These are phyloP conservation scores for Pythium myriotylum DNA, from an alignment of 352 stramenopile species.

Conservation along the genomic window DNA sequence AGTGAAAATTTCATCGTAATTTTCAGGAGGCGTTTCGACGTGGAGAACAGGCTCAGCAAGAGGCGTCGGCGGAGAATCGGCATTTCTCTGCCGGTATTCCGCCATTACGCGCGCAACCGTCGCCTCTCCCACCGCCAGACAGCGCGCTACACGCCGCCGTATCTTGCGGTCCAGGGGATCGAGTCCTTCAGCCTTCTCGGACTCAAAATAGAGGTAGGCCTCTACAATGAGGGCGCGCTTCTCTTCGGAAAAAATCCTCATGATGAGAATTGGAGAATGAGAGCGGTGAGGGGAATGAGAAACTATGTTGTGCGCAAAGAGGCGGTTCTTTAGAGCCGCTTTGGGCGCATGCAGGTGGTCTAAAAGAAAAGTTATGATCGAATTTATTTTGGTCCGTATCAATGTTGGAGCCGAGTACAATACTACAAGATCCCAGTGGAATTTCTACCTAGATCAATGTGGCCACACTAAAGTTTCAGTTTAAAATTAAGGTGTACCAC, in stretches of 20 bases:
- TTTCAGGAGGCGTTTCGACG: background rate
- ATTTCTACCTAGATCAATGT: no score
- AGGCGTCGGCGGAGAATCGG: background rate
- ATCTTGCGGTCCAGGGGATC: background rate
- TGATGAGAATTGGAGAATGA: background rate
- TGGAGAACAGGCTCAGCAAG: background rate
- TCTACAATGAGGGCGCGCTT: background rate
- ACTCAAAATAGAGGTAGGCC: background rate
- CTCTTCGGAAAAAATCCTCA: background rate
- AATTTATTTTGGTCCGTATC: background rate
- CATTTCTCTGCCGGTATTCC: background rate
- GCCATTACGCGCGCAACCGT: constrained; percentile 1
- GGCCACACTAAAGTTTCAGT: no score
- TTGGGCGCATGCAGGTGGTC: background rate
- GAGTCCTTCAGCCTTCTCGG: background rate
- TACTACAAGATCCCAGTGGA: no score
- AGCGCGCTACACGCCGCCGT: background rate
- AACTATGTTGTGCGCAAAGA: background rate
- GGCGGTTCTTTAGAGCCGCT: background rate
- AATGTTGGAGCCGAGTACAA: constrained; percentile 3
- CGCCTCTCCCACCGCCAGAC: background rate
- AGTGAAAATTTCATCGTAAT: constrained; percentile 12
- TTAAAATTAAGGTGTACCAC: no score
- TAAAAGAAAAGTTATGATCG: background rate
- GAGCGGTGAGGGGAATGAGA: background rate